Percentiles rank a stretch among this genome's conserved stretches.
Conservation (phyloP, 192 early-diverging fungal genomes). For the Diversispora eburnea region DNA sequence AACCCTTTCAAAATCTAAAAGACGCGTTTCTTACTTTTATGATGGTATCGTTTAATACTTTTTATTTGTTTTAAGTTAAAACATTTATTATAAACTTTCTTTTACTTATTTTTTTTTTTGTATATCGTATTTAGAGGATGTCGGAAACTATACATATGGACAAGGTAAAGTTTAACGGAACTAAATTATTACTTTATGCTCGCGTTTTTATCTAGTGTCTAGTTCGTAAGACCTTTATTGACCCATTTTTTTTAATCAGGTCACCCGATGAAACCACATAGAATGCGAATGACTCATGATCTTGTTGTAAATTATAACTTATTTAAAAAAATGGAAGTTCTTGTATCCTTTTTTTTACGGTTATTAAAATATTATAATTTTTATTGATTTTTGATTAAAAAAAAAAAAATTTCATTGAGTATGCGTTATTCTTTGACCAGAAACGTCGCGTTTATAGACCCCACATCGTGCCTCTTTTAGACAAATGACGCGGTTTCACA, state of each 20-base stretch:
- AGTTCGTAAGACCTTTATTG: not conserved
- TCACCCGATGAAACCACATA: slow-evolving; percentile 98
- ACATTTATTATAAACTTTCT: no score
- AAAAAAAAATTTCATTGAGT: not conserved
- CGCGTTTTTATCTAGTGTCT: not conserved
- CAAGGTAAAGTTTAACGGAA: slow-evolving; percentile 42
- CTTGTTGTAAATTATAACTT: slow-evolving; percentile 90
- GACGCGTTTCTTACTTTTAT: slow-evolving; percentile 63
- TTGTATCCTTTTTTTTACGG: slow-evolving; percentile 33
- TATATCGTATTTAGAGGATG: slow-evolving; percentile 40
- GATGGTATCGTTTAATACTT: slow-evolving; percentile 47
- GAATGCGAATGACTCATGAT: slow-evolving; percentile 91
- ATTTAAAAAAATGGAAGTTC: slow-evolving; percentile 87
- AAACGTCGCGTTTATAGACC: slow-evolving; percentile 28
- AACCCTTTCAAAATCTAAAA: slow-evolving; percentile 35
- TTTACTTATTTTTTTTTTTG: not conserved
- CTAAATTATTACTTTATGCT: not conserved
- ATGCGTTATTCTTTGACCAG: not conserved
- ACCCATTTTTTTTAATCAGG: slow-evolving; percentile 32
- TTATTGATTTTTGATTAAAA: not conserved
- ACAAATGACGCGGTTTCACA: slow-evolving; percentile 93
- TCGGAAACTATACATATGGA: slow-evolving; percentile 87
- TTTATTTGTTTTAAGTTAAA: not conserved
- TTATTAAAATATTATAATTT: not conserved
- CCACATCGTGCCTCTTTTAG: slow-evolving; percentile 71